Evolutionary conservation across 1,284 basidiomycete species (phyloP).

Genomic region (Leccinum huronense): DNA sequence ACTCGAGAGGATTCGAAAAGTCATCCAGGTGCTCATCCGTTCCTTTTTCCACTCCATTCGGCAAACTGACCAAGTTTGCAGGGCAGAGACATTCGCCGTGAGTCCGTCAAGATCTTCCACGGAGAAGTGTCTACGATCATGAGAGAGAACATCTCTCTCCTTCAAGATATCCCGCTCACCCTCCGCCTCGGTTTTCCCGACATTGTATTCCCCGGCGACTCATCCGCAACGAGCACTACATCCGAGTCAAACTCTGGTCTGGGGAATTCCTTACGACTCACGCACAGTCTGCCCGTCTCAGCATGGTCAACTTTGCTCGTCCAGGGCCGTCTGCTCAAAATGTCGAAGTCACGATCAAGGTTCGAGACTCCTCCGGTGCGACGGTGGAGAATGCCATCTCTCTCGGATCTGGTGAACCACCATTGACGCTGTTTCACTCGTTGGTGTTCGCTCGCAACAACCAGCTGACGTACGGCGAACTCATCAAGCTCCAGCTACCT

Average conservation of each 20-base stretch:
- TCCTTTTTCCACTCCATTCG: neutral
- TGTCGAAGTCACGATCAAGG: constrained; percentile 88
- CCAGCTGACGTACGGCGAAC: constrained; percentile 89
- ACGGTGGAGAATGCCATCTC: constrained; percentile 75
- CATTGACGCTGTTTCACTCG: constrained; percentile 80
- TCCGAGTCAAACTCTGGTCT: constrained; percentile 78
- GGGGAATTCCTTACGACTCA: constrained; percentile 73
- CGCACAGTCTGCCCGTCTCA: constrained; percentile 50
- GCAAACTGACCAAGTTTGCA: constrained; percentile 32
- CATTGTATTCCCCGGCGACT: constrained; percentile 89
- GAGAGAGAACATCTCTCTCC: constrained; percentile 83
- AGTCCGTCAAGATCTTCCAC: constrained; percentile 85
- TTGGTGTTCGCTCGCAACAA: constrained; percentile 86
- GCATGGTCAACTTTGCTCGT: constrained; percentile 61
- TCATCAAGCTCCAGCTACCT: constrained; percentile 86
- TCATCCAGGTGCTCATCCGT: constrained; percentile 33
- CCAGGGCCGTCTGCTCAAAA: constrained; percentile 60
- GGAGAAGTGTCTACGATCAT: constrained; percentile 77
- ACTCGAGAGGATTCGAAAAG: no score
- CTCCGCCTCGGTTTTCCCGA: constrained; percentile 95
- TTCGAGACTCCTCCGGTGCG: constrained; percentile 76
- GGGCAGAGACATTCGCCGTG: constrained; percentile 82
- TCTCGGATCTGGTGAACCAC: constrained; percentile 83
- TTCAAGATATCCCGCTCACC: constrained; percentile 81
- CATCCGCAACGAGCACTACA: constrained; percentile 90